Percentiles rank a stretch among this genome's conserved stretches.
Conservation (phyloP, 768 basidiomycete species). For the Mycena pura region DNA sequence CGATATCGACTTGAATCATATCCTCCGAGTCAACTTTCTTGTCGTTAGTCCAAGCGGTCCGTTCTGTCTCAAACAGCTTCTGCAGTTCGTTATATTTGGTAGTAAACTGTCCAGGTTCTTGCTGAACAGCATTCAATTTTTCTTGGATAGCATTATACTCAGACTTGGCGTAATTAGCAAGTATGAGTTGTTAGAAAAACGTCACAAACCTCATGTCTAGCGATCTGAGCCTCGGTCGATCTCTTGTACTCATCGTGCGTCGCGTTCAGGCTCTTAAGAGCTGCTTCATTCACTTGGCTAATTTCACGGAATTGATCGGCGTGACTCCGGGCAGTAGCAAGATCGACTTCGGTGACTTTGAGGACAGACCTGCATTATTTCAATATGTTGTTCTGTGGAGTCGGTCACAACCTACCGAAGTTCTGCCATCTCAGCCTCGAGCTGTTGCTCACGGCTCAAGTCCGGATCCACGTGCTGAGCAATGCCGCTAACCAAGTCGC, state of each 20-base stretch:
- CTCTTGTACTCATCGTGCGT: slow-evolving; percentile 85
- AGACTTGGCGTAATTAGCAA: slow-evolving; percentile 6
- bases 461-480: slow-evolving; percentile 49
- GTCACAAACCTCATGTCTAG: slow-evolving; percentile 67
- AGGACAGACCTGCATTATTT: slow-evolving; percentile 62
- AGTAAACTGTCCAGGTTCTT: slow-evolving; percentile 58
- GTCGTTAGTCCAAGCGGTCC: slow-evolving; percentile 74
- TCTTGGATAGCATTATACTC: slow-evolving; percentile 59
- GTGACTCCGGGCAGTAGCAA: slow-evolving; percentile 71
- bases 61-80: slow-evolving; percentile 71
- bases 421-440: slow-evolving; percentile 86
- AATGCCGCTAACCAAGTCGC: slow-evolving; percentile 36
- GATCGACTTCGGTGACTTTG: slow-evolving; percentile 80
- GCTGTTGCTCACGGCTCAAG: slow-evolving; percentile 74
- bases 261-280: slow-evolving; percentile 68
- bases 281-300: slow-evolving; percentile 80
- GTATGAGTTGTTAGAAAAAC: background rate
- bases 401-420: slow-evolving; percentile 74
- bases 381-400: background rate
- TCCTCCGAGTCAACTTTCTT: slow-evolving; percentile 85
- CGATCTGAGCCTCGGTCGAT: slow-evolving; percentile 71
- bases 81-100: slow-evolving; percentile 64
- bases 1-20: slow-evolving; percentile 82
- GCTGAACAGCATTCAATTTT: slow-evolving; percentile 58
- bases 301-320: slow-evolving; percentile 89